Evolutionary conservation across 495 filamentous ascomycete genomes (phyloP).

Genomic region (Articulospora tetracladia): DNA sequence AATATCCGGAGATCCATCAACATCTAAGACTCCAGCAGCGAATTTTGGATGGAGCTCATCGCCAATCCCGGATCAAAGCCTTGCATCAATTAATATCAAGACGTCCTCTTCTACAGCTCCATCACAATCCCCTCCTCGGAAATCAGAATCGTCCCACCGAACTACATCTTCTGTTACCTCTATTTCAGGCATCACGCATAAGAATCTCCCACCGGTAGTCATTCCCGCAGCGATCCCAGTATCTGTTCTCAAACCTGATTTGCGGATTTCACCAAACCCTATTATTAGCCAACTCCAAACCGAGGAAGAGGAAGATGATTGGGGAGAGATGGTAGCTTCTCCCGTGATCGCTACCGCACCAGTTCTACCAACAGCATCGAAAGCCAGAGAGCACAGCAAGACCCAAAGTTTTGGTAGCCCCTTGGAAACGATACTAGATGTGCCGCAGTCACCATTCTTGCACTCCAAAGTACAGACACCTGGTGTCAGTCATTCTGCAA

Average conservation of each 20-base stretch:
- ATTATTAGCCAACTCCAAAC: not conserved
- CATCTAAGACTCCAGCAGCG: slow-evolving; percentile 15
- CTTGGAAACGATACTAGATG: not conserved
- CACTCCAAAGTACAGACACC: not conserved
- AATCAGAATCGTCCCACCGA: not conserved
- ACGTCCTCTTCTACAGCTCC: not conserved
- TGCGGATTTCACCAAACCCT: not conserved
- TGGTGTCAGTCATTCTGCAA: no score
- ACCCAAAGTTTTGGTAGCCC: slow-evolving; percentile 9
- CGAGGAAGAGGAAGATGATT: slow-evolving; percentile 43
- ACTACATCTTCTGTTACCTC: not conserved
- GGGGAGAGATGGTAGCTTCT: slow-evolving; percentile 53
- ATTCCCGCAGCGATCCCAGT: not conserved
- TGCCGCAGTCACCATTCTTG: not conserved
- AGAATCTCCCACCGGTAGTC: not conserved
- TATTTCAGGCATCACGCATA: not conserved
- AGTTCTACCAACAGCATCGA: not conserved
- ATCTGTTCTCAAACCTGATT: not conserved
- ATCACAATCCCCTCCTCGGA: not conserved
- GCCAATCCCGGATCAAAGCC: not conserved
- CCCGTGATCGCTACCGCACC: slow-evolving; percentile 27
- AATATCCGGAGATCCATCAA: slow-evolving; percentile 1
- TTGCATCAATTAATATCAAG: not conserved
- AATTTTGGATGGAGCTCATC: slow-evolving; percentile 34
- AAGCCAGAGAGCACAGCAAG: slow-evolving; percentile 12